Evolutionary conservation across 1,284 basidiomycete species (phyloP), one percentile per base, ranked within the genome.

Genomic region (Ustilago tritici): DNA sequence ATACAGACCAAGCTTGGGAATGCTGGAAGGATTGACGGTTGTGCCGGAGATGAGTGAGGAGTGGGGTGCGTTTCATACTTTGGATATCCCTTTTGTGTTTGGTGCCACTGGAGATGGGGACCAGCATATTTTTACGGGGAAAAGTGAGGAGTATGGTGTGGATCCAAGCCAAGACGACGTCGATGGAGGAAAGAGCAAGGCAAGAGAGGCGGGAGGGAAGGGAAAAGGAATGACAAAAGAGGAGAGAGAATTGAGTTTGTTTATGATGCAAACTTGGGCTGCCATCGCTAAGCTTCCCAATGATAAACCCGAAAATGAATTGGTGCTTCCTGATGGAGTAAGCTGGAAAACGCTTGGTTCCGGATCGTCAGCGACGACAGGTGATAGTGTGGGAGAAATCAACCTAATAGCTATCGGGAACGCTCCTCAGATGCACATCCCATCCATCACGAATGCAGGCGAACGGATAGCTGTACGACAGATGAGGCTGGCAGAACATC

Each of bases 41-140:
- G 61, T 69, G 15, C 64, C 70, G 15, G 77, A 74, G 32, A 64
- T 80, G 58, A 53, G 53, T 7, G 57, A 67, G n/a, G 64, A 67
- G 32, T 67, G 70, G 70, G 79, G 67, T 10, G 63, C 61, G 0
- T 71, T 72, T 41, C 79, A 81, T 38, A 69, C 79, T 50, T 53
- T 72, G 32, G 79, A 81, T 15, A 59, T 81, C 17, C 60, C 68
- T 3, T 75, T 73, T 41, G 68, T 81, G 2, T 81, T 81, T 56
- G 79, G 78, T 2, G 28, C 68, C 15, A 61, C 35, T 7, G 78
- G 70, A 15, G 43, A 58, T 5, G 56, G 65, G 4, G 53, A 17
- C 11, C 63, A 76, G 35, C 46, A 28, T 3, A 28, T 57, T 14
- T 72, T 50, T 19, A 58, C 54, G 0, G 46, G 54, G 10, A 49